Percentiles rank a stretch among this genome's conserved stretches.
Conservation (phyloP, 495 filamentous ascomycete genomes). For the Trichoderma orchidacearum region DNA sequence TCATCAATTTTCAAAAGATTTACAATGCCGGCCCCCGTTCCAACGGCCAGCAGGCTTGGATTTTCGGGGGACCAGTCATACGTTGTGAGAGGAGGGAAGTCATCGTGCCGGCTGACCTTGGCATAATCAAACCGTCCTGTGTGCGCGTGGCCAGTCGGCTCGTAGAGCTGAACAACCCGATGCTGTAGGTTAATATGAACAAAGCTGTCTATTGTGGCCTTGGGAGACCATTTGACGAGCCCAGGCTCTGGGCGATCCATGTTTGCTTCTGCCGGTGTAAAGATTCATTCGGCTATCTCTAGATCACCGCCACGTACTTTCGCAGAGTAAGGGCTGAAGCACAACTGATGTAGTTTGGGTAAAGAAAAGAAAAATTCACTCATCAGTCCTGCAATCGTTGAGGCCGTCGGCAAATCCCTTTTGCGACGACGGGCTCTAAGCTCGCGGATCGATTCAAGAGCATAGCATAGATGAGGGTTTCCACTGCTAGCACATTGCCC, state of each 20-base stretch:
- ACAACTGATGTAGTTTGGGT: background rate
- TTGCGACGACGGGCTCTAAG: background rate
- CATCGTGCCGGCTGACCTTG: constrained; percentile 55
- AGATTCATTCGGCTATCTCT: no score
- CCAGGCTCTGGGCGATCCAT: constrained; percentile 41
- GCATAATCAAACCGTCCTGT: constrained; percentile 47
- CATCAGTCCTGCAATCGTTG: background rate
- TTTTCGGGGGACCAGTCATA: constrained; percentile 85
- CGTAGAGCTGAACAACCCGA: constrained; percentile 67
- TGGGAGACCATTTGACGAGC: constrained; percentile 79
- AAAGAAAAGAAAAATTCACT: background rate
- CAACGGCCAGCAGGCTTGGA: constrained; percentile 64
- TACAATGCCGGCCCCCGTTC: constrained; percentile 72
- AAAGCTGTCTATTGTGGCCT: constrained; percentile 51
- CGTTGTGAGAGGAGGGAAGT: constrained; percentile 74
- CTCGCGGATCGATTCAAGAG: background rate
- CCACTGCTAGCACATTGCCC: background rate
- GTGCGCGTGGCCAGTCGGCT: constrained; percentile 46
- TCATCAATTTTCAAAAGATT: constrained; percentile 66
- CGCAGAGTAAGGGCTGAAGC: no score
- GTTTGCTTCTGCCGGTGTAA: background rate
- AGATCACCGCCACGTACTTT: no score
- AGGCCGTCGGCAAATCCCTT: background rate
- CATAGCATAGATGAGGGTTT: background rate
- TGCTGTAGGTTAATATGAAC: constrained; percentile 73